Evolutionary conservation across 1,139 yeast genomes (phyloP), one percentile per base, ranked within the genome.

Genomic region (Yamadazyma taylorii): DNA sequence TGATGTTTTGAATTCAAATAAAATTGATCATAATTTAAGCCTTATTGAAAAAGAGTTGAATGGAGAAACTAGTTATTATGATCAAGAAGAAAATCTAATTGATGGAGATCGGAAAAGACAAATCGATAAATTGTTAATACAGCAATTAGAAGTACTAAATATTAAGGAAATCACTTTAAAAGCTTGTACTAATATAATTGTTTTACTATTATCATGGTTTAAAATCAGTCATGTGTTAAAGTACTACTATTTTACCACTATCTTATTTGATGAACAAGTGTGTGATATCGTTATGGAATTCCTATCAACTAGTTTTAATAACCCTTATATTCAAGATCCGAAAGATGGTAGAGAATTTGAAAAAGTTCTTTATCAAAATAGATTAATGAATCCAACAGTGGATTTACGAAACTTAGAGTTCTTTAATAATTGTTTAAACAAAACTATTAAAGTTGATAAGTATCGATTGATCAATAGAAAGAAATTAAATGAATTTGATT

Each of bases 221-320:
- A 85, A 85, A 52, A 60, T 74, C 10, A 83, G 80, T 36, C 96
- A 92, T 58, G 66, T 88, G 2, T 60, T 89, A 47, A 90, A 90
- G 56, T 81, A 75, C 54, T 95, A 89, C 56, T 86, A 83, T 52
- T 63, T 92, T 11, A 62, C 84, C 2, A 76, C 88, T 0, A 56
- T 92, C 17, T 56, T 92, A 26, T 85, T 85, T 58, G 98, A 94
- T 56, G 76, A 83, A 8, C 78, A 80, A 39, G 80, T 69, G 49
- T 74, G 81, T 41, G 63, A 70, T n/a, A 59, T 50, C 19, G 52
- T 55, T 33, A 66, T 64, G 54, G 66, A 75, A 33, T 67, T 63
- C 43, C 50, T 77, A 30, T 62, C 66, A 28, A 56, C 63, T 35
- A 58, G 70, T 34, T 68, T 70, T 40, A 63, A 66, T 44, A 69